Evolutionary conservation across 2,329 filamentous ascomycete genomes (phyloP), one percentile per base, ranked within the genome.

Genomic region (Hymenoscyphus occultus): DNA sequence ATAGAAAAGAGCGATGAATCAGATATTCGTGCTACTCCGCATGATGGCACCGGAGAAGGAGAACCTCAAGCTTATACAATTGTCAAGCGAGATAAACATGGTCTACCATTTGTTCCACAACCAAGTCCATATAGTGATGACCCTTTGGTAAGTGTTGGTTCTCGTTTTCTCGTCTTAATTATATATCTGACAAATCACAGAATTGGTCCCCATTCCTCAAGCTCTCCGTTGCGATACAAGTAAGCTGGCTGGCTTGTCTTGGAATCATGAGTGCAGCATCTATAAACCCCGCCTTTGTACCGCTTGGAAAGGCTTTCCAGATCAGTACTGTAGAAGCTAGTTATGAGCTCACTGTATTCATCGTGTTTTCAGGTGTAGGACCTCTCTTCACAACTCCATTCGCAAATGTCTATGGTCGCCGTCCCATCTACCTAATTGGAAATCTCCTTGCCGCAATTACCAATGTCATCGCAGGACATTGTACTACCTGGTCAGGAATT

Each of bases 301-400:
- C 68, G 12, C 61, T 72, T 42, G 65, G 70, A 39, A 66, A 68
- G 39, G 68, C 70, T 48, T 69, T 73, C 39, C 48, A 64, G 42
- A 70, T 73, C 61, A 67, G 65, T n/a, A 69, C 60, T 6, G 67
- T 70, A 3, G 39, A 61, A 28, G 72, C 71, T 2, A 71, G 70
- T 3, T 73, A 73, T 32, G 65, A 67, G 58, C 75, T 72, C 2
- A 75, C 74, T 5, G 71, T 73, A 16, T 72, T 73, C 12, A 75
- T 75, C 35, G 71, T 70, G 5, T 66, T 75, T 57, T 73, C 61
- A 39, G 67, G 67, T 13, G 59, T 69, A 28, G 62, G 58, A 4
- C 67, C 67, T 2, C 61, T 69, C 13, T 13, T 73, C 5, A 71
- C 67, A 68, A 68, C 67, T 0, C 72, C 72, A 5, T 45, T 73